phyloP scores from a whole-genome alignment of 2,329 filamentous ascomycete species.

The Dothistroma pini region DNA sequence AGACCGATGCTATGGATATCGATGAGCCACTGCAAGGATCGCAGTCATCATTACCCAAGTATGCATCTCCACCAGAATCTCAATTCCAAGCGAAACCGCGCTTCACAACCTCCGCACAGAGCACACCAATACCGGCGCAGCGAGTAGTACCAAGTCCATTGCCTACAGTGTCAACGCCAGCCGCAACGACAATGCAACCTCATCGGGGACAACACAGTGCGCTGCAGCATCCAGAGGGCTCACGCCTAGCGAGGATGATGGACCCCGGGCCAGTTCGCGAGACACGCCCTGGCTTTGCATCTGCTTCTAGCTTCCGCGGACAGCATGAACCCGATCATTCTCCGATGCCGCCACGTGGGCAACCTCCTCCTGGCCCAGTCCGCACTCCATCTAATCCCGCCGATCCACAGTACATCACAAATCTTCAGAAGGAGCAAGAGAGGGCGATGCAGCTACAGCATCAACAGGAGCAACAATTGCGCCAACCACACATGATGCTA shows the following conservation, averaged over 20 bases:
- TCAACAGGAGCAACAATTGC: slow-evolving; percentile 15
- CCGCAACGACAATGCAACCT: slow-evolving; percentile 20
- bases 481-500: slow-evolving; percentile 16
- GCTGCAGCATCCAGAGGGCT: slow-evolving; percentile 29
- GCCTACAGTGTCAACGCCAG: slow-evolving; percentile 23
- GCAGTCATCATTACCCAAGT: slow-evolving; percentile 30
- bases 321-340: slow-evolving; percentile 20
- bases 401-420: slow-evolving; percentile 26
- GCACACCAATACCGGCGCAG: slow-evolving; percentile 30
- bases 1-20: slow-evolving; percentile 39
- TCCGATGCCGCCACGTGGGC: slow-evolving; percentile 21
- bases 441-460: slow-evolving; percentile 23
- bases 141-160: slow-evolving; percentile 29
- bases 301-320: slow-evolving; percentile 18
- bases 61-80: slow-evolving; percentile 37
- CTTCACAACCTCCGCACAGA: slow-evolving; percentile 31
- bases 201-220: slow-evolving; percentile 25
- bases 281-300: neutral
- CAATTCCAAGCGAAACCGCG: slow-evolving; percentile 28
- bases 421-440: slow-evolving; percentile 32
- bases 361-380: slow-evolving; percentile 21
- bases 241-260: slow-evolving; percentile 24
- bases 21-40: slow-evolving; percentile 35
- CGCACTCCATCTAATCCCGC: slow-evolving; percentile 19
- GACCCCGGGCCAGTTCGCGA: neutral